Evolutionary conservation across 345 rosid species (phyloP).

Genomic region (Salix viminalis): DNA sequence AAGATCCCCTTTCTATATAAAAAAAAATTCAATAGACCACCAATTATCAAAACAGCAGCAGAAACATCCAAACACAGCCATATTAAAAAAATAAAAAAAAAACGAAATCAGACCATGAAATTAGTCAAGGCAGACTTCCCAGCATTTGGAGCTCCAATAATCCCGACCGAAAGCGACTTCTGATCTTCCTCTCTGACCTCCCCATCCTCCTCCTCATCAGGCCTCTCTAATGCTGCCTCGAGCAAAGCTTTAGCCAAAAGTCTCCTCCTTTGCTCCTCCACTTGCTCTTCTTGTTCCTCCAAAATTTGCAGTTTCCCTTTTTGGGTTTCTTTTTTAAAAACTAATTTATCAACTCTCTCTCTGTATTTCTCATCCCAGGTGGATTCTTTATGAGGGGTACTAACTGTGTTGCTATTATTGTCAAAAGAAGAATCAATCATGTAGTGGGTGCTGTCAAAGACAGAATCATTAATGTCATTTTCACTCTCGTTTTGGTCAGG

Average conservation of each 20-base stretch:
- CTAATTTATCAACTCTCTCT: constrained; percentile 42
- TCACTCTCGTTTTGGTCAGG: constrained; percentile 40
- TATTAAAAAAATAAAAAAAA: not conserved
- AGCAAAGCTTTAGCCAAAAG: constrained; percentile 68
- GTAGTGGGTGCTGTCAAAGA: constrained; percentile 60
- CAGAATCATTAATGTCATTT: constrained; percentile 33
- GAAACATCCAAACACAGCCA: not conserved
- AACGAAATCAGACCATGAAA: constrained; percentile 49
- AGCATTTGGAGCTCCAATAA: constrained; percentile 93
- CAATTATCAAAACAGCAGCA: not conserved
- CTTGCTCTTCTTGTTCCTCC: constrained; percentile 45
- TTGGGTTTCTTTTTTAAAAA: constrained; percentile 46
- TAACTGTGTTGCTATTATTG: not conserved
- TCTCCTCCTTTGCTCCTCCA: constrained; percentile 48
- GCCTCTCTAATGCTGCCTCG: constrained; percentile 59
- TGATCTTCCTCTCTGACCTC: constrained; percentile 84
- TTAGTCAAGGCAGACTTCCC: constrained; percentile 89
- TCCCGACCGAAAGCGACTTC: constrained; percentile 84
- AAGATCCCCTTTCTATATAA: not conserved
- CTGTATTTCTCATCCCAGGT: constrained; percentile 70
- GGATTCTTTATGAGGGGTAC: constrained; percentile 25
- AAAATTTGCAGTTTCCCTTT: constrained; percentile 19
- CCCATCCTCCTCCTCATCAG: constrained; percentile 58
- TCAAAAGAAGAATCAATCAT: constrained; percentile 20
- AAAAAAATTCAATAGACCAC: too few relatives aligned